A percentile compares a stretch with the other conserved stretches of the same genome.
Conservation (phyloP, 2,329 filamentous ascomycete genomes). For the Lasiodiplodia theobromae region DNA sequence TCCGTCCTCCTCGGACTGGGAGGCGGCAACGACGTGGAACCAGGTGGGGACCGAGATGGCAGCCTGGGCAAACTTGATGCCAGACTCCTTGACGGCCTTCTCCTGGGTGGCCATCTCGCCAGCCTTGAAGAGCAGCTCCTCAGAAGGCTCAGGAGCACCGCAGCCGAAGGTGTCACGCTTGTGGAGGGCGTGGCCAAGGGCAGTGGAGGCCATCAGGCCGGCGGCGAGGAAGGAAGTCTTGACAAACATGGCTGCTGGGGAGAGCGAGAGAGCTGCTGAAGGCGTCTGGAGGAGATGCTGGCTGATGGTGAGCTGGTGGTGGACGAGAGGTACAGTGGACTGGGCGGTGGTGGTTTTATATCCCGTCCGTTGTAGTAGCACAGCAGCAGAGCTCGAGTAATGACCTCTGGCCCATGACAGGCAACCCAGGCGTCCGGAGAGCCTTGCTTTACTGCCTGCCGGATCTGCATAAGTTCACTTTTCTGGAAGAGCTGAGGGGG, state of each 20-base stretch:
- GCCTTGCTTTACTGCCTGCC: constrained; percentile 13
- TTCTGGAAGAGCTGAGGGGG: neutral
- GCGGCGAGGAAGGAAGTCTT: constrained; percentile 17
- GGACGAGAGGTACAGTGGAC: neutral
- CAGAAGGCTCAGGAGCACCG: constrained; percentile 33
- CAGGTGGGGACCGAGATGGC: constrained; percentile 41
- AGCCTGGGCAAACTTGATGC: constrained; percentile 30
- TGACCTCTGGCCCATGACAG: constrained; percentile 1
- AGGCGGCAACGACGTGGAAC: constrained; percentile 44
- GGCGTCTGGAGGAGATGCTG: neutral
- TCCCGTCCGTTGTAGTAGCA: neutral
- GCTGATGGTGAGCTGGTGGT: constrained; percentile 10
- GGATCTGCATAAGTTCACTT: constrained; percentile 14
- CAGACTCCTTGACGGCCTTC: constrained; percentile 23
- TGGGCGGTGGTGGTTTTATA: constrained; percentile 14
- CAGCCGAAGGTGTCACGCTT: constrained; percentile 29
- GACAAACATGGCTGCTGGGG: constrained; percentile 7
- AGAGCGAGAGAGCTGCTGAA: neutral
- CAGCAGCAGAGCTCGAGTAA: constrained; percentile 7
- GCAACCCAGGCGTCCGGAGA: constrained; percentile 8
- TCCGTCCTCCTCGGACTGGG: constrained; percentile 32
- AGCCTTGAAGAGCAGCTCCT: constrained; percentile 32
- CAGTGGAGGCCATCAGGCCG: constrained; percentile 5
- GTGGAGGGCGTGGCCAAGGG: constrained; percentile 11
- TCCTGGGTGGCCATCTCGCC: constrained; percentile 34